Evolutionary conservation across 176 grass and related monocot genomes (phyloP), one percentile per base, ranked within the genome.

Genomic region (Dactylis glomerata): DNA sequence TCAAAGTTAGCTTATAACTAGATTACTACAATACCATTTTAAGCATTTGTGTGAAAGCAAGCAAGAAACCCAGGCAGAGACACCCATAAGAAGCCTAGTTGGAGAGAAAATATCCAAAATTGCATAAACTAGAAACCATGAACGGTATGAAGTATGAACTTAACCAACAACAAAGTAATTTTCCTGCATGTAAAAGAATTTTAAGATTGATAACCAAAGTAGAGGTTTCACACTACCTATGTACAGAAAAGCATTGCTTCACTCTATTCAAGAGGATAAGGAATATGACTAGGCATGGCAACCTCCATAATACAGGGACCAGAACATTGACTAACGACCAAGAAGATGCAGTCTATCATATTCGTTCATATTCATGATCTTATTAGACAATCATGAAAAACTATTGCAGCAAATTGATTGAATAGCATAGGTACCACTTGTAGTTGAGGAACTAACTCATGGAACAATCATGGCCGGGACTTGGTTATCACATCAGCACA

Each of bases 241-340:
- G 41, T 44, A 77, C 16, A 54, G 32, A 73, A 45, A 50, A 55
- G 77, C 20, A 81, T 15, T 62, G 14, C 12, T 52, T 77, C 51
- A 86, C 64, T 62, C 30, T 41, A 84, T 70, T 86, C 68, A 71
- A 82, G 22, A 78, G 52, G 32, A 41, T 26, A n/a, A 47, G 9
- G 64, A 82, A 73, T 82, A 78, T 7, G 64, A 72, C 54, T 64
- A 40, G 49, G 10, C 54, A 86, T 72, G 55, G 23, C 55, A 79
- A 19, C 15, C 34, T 24, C 80, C 56, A 79, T 13, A 83, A 24
- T 58, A 30, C 66, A 86, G 46, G 80, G 74, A 83, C 45, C 88
- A 66, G 57, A 77, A 49, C 15, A 86, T 73, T 79, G 28, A 74
- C 78, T 83, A 76, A 24, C 47, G 68, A 87, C 31, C 74, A 66